Percentiles rank a stretch among this genome's conserved stretches.
phyloP scores from a whole-genome alignment of 1,284 basidiomycete genomes.

The Sporisorium graminicola region DNA sequence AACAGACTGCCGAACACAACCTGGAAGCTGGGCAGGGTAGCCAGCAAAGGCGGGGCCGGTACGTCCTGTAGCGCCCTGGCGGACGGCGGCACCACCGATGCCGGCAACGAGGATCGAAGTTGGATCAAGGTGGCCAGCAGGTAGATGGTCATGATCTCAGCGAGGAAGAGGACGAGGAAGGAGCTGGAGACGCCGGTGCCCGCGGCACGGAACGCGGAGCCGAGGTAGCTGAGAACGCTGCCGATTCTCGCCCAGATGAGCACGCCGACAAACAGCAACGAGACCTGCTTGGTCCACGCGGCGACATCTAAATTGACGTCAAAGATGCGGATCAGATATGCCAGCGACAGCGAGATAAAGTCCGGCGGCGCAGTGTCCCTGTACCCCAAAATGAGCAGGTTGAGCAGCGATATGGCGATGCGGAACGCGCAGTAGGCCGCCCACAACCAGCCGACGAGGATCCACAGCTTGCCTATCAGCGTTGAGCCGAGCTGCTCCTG shows the following conservation, averaged over 20 bases:
- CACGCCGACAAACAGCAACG: slow-evolving; percentile 69
- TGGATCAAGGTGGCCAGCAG: slow-evolving; percentile 71
- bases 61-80: not conserved
- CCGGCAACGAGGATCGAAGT: slow-evolving; percentile 66
- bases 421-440: slow-evolving; percentile 70
- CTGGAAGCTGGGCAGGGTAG: slow-evolving; percentile 70
- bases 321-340: slow-evolving; percentile 64
- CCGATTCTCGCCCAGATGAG: slow-evolving; percentile 71
- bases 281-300: slow-evolving; percentile 69
- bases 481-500: slow-evolving; percentile 67
- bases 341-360: slow-evolving; percentile 67
- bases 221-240: slow-evolving; percentile 69
- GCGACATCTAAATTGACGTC: slow-evolving; percentile 70
- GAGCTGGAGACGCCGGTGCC: slow-evolving; percentile 70
- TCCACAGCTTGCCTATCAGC: slow-evolving; percentile 64
- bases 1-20: slow-evolving; percentile 70
- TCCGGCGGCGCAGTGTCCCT: slow-evolving; percentile 65
- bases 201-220: slow-evolving; percentile 68
- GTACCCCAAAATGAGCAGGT: slow-evolving; percentile 49
- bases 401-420: slow-evolving; percentile 45
- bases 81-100: slow-evolving; percentile 15
- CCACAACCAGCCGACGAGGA: slow-evolving; percentile 68
- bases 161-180: slow-evolving; percentile 71
- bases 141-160: slow-evolving; percentile 71
- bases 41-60: slow-evolving; percentile 59